phyloP scores from a whole-genome alignment of 768 basidiomycete genomes.

The Tulasnella sp. region DNA sequence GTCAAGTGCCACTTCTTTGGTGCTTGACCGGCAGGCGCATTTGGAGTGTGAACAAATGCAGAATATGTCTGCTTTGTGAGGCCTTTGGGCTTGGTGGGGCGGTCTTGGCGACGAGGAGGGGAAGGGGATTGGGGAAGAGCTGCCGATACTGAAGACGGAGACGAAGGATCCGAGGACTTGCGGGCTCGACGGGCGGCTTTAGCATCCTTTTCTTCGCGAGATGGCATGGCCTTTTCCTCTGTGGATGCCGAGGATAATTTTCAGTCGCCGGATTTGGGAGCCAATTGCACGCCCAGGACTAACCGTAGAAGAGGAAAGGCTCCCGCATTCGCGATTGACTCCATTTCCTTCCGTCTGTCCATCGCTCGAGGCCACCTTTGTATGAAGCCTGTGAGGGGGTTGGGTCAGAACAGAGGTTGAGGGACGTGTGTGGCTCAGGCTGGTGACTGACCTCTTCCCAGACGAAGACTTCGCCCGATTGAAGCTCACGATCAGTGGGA shows the following conservation, averaged over 20 bases:
- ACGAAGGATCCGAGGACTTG: constrained; percentile 49
- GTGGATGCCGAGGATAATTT: neutral
- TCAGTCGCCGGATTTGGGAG: neutral
- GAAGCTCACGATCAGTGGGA: constrained; percentile 61
- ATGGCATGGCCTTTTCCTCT: constrained; percentile 73
- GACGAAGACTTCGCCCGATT: constrained; percentile 73
- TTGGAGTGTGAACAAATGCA: constrained; percentile 64
- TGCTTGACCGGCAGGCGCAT: constrained; percentile 41
- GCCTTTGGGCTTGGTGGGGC: constrained; percentile 74
- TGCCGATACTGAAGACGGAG: neutral
- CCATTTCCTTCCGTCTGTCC: constrained; percentile 83
- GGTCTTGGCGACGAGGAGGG: constrained; percentile 60
- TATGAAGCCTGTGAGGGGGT: constrained; percentile 46
- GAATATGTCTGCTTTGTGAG: constrained; percentile 84
- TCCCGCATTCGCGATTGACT: constrained; percentile 78
- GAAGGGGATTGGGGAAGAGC: constrained; percentile 34
- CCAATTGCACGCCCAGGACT: neutral
- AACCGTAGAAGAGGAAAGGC: constrained; percentile 67
- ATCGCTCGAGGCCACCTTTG: constrained; percentile 61
- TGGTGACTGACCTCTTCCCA: constrained; percentile 59
- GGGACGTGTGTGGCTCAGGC: neutral
- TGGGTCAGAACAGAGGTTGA: neutral
- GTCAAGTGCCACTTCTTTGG: constrained; percentile 68
- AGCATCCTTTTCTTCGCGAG: constrained; percentile 70
- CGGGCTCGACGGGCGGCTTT: constrained; percentile 63